Conservation (phyloP, 208 protist species). For the Trypanosoma brucei region DNA sequence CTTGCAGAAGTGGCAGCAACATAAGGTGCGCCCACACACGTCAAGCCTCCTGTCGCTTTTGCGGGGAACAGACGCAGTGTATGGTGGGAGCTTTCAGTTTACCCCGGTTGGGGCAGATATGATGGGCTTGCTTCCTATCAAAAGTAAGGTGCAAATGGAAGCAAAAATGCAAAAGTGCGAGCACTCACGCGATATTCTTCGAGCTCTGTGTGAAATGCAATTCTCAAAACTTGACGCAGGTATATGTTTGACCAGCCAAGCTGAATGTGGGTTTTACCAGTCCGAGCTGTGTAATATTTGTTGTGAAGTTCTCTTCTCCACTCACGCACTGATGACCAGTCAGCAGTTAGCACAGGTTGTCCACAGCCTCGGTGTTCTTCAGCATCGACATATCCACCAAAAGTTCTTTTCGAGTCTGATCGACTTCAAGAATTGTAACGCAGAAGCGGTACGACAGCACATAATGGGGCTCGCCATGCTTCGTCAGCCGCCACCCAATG, state of each 20-base stretch:
- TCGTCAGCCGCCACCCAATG: slow-evolving; percentile 54
- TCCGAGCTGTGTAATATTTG: slow-evolving; percentile 73
- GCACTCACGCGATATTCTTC: slow-evolving; percentile 62
- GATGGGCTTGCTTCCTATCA: slow-evolving; percentile 62
- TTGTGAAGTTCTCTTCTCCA: slow-evolving; percentile 65
- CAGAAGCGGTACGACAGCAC: slow-evolving; percentile 54
- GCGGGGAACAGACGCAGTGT: slow-evolving; percentile 44
- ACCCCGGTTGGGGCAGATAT: slow-evolving; percentile 47
- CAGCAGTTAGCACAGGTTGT: slow-evolving; percentile 79
- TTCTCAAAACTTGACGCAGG: slow-evolving; percentile 75
- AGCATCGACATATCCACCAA: slow-evolving; percentile 81
- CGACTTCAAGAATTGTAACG: slow-evolving; percentile 58
- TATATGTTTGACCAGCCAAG: slow-evolving; percentile 65
- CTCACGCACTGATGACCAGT: slow-evolving; percentile 62
- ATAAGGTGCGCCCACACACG: slow-evolving; percentile 27
- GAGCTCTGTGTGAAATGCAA: slow-evolving; percentile 36
- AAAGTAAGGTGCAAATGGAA: slow-evolving; percentile 82
- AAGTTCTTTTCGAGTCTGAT: slow-evolving; percentile 73
- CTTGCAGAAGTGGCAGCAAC: slow-evolving; percentile 51
- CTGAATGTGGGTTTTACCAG: slow-evolving; percentile 78
- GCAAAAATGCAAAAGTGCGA: slow-evolving; percentile 79
- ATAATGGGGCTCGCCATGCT: slow-evolving; percentile 82
- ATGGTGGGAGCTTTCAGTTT: slow-evolving; percentile 61
- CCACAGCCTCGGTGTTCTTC: slow-evolving; percentile 74
- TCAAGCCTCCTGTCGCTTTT: slow-evolving; percentile 63